Evolutionary conservation across 345 rosid species (phyloP).

Genomic region (Arabis hirsuta): DNA sequence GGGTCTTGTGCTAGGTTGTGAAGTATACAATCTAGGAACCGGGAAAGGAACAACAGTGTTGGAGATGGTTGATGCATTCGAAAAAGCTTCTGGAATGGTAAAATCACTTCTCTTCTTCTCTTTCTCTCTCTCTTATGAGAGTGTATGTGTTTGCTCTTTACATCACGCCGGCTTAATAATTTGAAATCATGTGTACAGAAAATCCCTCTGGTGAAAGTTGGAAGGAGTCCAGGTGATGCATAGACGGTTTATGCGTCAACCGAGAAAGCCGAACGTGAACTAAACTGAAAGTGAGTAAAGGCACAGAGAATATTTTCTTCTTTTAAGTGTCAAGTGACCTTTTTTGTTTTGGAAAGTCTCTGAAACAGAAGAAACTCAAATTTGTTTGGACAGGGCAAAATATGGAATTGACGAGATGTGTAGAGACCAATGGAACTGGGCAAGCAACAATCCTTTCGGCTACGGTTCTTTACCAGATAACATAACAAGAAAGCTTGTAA

Average conservation of each 20-base stretch:
- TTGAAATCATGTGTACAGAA: constrained; percentile 47
- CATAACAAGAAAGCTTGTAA: constrained; percentile 11
- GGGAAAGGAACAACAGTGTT: constrained; percentile 97
- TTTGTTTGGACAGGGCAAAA: constrained; percentile 64
- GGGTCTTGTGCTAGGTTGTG: constrained; percentile 63
- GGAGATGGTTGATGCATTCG: constrained; percentile 96
- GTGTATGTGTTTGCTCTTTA: neutral
- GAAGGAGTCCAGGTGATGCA: constrained; percentile 87
- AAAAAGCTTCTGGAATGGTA: constrained; percentile 95
- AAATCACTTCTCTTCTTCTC: constrained; percentile 5
- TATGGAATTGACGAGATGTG: constrained; percentile 92
- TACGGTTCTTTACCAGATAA: constrained; percentile 53
- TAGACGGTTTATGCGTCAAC: constrained; percentile 93
- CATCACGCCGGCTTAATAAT: neutral
- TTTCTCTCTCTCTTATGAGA: no score
- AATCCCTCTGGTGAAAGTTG: constrained; percentile 79
- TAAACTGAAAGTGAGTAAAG: constrained; percentile 88
- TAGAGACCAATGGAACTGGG: constrained; percentile 97
- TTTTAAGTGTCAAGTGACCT: neutral
- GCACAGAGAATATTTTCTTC: neutral
- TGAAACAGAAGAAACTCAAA: constrained; percentile 18
- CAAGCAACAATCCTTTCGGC: constrained; percentile 92
- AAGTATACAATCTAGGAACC: constrained; percentile 93
- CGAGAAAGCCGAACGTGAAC: constrained; percentile 73
- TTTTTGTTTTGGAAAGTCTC: neutral